Conservation (phyloP, 345 rosid genomes). For the Kernera saxatilis region DNA sequence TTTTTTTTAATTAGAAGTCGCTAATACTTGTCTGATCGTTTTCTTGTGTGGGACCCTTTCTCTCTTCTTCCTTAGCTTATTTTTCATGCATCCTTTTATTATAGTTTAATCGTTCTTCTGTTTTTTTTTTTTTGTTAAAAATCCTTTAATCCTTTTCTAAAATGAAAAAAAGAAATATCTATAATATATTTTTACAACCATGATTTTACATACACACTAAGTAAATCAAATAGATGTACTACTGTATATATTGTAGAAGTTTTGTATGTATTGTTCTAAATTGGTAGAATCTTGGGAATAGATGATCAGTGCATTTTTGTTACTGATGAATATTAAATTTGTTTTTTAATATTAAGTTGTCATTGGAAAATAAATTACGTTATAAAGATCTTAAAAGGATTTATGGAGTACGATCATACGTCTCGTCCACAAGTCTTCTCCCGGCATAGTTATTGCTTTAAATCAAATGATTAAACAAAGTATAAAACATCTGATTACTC, state of each 20-base stretch:
- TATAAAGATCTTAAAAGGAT: not conserved
- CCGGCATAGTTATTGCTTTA: not conserved
- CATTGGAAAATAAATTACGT: not conserved
- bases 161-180: not conserved
- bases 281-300: not conserved
- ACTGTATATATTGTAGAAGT: not conserved
- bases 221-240: not conserved
- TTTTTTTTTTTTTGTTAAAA: too few species aligned
- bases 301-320: not conserved
- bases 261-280: not conserved
- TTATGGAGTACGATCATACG: not conserved
- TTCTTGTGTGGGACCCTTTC: constrained; percentile 21
- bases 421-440: constrained; percentile 2
- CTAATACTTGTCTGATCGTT: constrained; percentile 26
- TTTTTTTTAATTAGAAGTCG: not conserved
- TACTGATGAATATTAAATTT: not conserved
- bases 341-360: not conserved
- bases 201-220: not conserved
- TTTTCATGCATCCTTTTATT: constrained; percentile 22
- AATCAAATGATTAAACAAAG: not conserved
- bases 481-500: not conserved
- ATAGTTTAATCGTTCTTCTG: too few species aligned
- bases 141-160: not conserved
- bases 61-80: not conserved
- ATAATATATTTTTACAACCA: not conserved